Base-by-base conservation (phyloP, 306 rosid species). In the Citrullus colocynthis region DNA sequence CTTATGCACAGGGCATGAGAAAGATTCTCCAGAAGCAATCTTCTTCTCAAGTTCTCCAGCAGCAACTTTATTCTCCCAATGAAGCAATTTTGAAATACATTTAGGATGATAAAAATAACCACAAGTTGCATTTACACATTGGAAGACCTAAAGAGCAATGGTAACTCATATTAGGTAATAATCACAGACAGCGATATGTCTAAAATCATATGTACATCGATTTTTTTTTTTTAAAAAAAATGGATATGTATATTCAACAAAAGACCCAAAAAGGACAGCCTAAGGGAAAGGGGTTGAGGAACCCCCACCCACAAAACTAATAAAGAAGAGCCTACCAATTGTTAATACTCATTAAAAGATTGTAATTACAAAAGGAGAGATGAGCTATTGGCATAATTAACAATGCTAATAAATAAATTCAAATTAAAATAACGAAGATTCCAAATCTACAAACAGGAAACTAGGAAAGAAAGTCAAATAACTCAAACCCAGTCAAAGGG, bases 21-120 rank as follows among this genome's bases (percentile, higher is more conserved):
- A 89, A 81, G 93, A 76, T 37, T 82, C 97, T 18, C 99, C 99
- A 24, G 13, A 57, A 39, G 85, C 78, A 80, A 95, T 91, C 78
- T 83, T 87, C 82, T 52, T 85, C 83, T 78, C 86, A 18, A 88
- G 90, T 41, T 89, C 97, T 70, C 79, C 81, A 18, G 85, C 85
- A 75, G 89, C 82, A 81, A 71, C 74, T 85, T 86, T 85, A 81
- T 75, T 77, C 79, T 84, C 83, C 67, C 15, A 74, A 61, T 84
- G 83, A 65, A 90, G 83, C 79, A 89, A 76, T 83, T 85, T 89
- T 28, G 91, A 85, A 81, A 91, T 85, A 82, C 99, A 95, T 9
- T 13, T 87, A 34, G 97, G 91, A 85, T 95, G 99, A 81, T 92
- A 95, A 82, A 95, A 95, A 81, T 78, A 85, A 72, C 99, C 97